A percentile compares a stretch with the other conserved stretches of the same genome.
Evolutionary conservation across 306 rosid species (phyloP).

Genomic region (Lablab purpureus): DNA sequence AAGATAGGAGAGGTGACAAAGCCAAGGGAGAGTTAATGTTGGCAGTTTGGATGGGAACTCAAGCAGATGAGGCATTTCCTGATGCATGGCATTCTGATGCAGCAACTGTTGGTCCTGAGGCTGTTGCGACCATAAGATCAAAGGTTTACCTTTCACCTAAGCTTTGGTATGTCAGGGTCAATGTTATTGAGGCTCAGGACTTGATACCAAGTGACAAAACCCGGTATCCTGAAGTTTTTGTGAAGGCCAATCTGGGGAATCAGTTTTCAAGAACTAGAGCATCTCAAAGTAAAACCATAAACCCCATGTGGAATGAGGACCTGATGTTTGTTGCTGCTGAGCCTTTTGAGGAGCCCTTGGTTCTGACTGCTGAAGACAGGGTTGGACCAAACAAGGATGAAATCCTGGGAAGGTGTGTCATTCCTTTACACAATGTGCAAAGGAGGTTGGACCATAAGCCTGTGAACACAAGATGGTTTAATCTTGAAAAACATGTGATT

Average conservation of each 20-base stretch:
- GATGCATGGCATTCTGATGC: conserved; percentile 93
- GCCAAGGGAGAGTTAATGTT: conserved; percentile 82
- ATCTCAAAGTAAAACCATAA: conserved; percentile 69
- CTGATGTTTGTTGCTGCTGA: conserved; percentile 81
- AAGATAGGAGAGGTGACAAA: conserved; percentile 65
- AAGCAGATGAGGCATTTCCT: conserved; percentile 89
- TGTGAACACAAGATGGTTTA: conserved; percentile 77
- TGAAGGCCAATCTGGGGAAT: conserved; percentile 62
- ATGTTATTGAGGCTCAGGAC: conserved; percentile 89
- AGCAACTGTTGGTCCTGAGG: conserved; percentile 67
- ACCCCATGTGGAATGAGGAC: conserved; percentile 89
- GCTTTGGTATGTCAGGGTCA: conserved; percentile 91
- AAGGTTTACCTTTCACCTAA: conserved; percentile 84
- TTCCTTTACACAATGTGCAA: conserved; percentile 75
- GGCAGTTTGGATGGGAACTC: conserved; percentile 96
- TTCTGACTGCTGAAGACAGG: conserved; percentile 71
- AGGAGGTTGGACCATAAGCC: conserved; percentile 81
- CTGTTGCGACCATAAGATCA: conserved; percentile 65
- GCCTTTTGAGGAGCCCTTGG: conserved; percentile 77
- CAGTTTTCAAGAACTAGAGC: conserved; percentile 66
- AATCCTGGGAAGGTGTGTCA: conserved; percentile 68
- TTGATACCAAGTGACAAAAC: conserved; percentile 68
- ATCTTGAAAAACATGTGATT: conserved; percentile 70
- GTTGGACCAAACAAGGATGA: conserved; percentile 74
- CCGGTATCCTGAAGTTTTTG: conserved; percentile 75